Evolutionary conservation across 495 filamentous ascomycete genomes (phyloP), one percentile per base, ranked within the genome.

Genomic region (Barbatosphaeria neglecta): DNA sequence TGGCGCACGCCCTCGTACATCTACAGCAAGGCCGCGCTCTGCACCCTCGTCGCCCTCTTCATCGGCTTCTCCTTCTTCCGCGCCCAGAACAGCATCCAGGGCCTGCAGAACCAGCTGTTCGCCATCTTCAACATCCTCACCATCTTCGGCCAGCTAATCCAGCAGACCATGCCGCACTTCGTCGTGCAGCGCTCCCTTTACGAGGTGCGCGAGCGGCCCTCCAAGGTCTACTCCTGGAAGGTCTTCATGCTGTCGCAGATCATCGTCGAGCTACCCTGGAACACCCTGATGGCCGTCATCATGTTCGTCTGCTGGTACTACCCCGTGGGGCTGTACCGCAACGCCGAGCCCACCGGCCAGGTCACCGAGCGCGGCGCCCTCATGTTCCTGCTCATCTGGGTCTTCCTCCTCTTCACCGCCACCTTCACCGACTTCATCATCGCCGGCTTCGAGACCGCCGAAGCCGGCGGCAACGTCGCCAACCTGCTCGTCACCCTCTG

Each of bases 61-160:
- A 88, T 90, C 58, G 87, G 87, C 11, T 90, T 96, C 63, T 86
- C 86, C 19, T 94, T 96, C 67, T 88, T 76, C 75, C 72, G 78
- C 17, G 75, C 84, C 6, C 66, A 75, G 22, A 84, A 80, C 58
- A 76, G 73, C 16, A 63, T 82, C 2, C 85, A 92, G 61, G 88
- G 86, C 33, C 74, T 94, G 16, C 86, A 90, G 56, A 92, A 93
- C 58, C 83, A 89, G 56, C 83, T 92, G 70, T 92, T 93, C 57
- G 70, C 78, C 55, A 81, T 94, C 55, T 94, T 95, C 69, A 80
- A 90, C 71, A 63, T 95, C 4, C 66, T 88, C 38, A 82, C 78
- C 19, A 77, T 94, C 48, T 84, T 90, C 60, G 77, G 80, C 44
- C 79, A 83, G 51, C 66, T 90, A 20, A 76, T 82, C 11, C 78